Evolutionary conservation across 2,329 filamentous ascomycete genomes (phyloP).

Genomic region (Seiridium unicorne): DNA sequence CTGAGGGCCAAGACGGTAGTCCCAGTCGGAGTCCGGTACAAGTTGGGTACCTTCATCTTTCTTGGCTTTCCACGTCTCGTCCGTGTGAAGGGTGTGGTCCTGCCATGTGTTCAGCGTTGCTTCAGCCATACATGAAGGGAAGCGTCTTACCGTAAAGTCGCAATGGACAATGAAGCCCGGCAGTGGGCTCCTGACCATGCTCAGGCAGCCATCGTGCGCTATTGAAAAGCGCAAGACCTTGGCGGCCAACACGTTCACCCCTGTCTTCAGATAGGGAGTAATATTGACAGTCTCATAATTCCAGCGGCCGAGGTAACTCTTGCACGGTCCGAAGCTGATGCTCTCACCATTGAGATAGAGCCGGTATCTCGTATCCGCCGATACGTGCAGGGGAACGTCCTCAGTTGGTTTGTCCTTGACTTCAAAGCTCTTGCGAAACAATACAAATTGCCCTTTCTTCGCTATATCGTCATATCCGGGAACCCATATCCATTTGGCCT

Average conservation of each 20-base stretch:
- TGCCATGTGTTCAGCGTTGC: constrained; percentile 2
- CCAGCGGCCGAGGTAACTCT: constrained; percentile 20
- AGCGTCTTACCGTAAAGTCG: constrained; percentile 10
- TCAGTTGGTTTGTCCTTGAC: not conserved
- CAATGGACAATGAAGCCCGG: constrained; percentile 28
- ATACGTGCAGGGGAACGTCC: constrained; percentile 16
- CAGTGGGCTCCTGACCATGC: constrained; percentile 24
- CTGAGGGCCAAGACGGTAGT: constrained; percentile 20
- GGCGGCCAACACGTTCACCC: constrained; percentile 14
- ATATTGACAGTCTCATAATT: constrained; percentile 24
- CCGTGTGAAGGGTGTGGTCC: constrained; percentile 17
- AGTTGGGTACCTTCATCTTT: constrained; percentile 16
- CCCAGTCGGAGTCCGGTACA: constrained; percentile 23
- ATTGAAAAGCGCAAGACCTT: constrained; percentile 23
- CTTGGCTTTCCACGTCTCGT: constrained; percentile 14
- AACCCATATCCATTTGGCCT: constrained; percentile 9
- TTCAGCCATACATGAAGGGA: not conserved
- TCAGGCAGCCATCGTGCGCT: constrained; percentile 23
- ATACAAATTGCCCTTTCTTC: constrained; percentile 1
- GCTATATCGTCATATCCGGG: constrained; percentile 4
- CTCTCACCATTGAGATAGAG: constrained; percentile 19
- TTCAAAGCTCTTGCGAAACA: constrained; percentile 2
- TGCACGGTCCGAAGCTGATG: constrained; percentile 20
- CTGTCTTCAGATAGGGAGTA: constrained; percentile 13
- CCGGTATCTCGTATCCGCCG: constrained; percentile 23